A percentile compares a stretch with the other conserved stretches of the same genome.
phyloP scores from a whole-genome alignment of 2,329 filamentous ascomycete species.

The Rhynchosporium secalis region DNA sequence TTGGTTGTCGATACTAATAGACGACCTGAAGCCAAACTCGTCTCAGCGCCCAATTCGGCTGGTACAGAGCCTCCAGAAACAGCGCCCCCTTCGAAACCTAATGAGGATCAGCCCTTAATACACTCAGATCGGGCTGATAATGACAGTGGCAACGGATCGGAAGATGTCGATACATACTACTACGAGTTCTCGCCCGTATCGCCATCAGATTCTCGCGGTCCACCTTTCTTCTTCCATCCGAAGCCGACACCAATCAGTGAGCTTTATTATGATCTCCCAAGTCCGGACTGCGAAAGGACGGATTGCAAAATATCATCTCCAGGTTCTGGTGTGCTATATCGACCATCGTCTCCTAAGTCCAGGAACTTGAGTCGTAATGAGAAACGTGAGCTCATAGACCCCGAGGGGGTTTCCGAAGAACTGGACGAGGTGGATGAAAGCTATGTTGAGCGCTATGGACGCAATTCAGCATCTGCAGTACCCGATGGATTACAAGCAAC shows the following conservation, averaged over 20 bases:
- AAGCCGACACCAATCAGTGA: background rate
- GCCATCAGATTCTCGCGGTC: background rate
- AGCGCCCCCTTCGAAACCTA: background rate
- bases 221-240: background rate
- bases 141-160: background rate
- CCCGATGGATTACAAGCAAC: constrained; percentile 18
- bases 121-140: background rate
- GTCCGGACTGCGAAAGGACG: background rate
- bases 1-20: constrained; percentile 62
- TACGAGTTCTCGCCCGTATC: constrained; percentile 10
- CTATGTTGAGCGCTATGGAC: background rate
- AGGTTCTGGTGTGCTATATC: background rate
- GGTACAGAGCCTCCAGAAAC: constrained; percentile 10
- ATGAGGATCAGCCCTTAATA: background rate
- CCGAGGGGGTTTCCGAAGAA: background rate
- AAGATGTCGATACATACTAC: background rate
- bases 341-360: constrained; percentile 3
- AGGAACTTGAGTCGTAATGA: background rate
- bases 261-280: background rate
- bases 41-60: constrained; percentile 28
- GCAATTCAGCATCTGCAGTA: constrained; percentile 20
- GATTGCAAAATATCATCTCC: background rate
- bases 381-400: background rate
- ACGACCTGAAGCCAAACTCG: constrained; percentile 30
- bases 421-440: background rate